A percentile compares a stretch with the other conserved stretches of the same genome.
phyloP scores from a whole-genome alignment of 345 rosid species.

The Pistacia atlantica region DNA sequence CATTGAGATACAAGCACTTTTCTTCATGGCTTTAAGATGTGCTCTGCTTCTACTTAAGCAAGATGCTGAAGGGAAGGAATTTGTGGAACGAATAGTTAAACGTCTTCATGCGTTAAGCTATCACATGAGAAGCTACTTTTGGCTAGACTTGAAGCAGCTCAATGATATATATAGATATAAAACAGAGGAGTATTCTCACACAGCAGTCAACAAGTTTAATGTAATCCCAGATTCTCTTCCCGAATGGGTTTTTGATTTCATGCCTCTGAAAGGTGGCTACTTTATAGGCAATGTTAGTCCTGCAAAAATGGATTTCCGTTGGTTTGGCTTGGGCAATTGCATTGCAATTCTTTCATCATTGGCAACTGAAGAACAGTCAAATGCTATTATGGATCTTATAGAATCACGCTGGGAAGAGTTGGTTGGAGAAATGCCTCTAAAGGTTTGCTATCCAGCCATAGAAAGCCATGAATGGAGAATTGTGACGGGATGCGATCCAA shows the following conservation, averaged over 20 bases:
- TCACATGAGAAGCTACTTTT: conserved; percentile 90
- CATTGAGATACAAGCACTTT: conserved; percentile 91
- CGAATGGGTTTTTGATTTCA: conserved; percentile 92
- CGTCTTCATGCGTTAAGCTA: conserved; percentile 91
- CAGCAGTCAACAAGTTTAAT: conserved; percentile 94
- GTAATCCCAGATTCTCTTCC: conserved; percentile 98
- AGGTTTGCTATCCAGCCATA: conserved; percentile 89
- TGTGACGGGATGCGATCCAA: conserved; percentile 89
- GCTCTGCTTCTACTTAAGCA: conserved; percentile 82
- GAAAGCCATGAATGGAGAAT: conserved; percentile 95
- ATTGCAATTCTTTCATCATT: conserved; percentile 84
- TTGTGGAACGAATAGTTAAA: conserved; percentile 81
- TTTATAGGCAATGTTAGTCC: conserved; percentile 95
- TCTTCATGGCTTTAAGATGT: conserved; percentile 91
- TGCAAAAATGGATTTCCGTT: conserved; percentile 93
- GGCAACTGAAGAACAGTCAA: conserved; percentile 91
- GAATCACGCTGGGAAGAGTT: conserved; percentile 96
- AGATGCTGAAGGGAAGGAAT: conserved; percentile 87
- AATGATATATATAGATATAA: conserved; percentile 90
- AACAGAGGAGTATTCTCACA: conserved; percentile 97
- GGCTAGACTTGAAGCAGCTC: conserved; percentile 94
- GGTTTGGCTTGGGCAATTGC: conserved; percentile 95
- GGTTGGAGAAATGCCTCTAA: conserved; percentile 96
- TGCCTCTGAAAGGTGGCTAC: conserved; percentile 85
- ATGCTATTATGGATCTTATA: conserved; percentile 95